Percentiles rank a stretch among this genome's conserved stretches.
These are phyloP conservation scores for Limnanthes douglasii DNA, from an alignment of 345 rosid genomes.

Conservation along the genomic window DNA sequence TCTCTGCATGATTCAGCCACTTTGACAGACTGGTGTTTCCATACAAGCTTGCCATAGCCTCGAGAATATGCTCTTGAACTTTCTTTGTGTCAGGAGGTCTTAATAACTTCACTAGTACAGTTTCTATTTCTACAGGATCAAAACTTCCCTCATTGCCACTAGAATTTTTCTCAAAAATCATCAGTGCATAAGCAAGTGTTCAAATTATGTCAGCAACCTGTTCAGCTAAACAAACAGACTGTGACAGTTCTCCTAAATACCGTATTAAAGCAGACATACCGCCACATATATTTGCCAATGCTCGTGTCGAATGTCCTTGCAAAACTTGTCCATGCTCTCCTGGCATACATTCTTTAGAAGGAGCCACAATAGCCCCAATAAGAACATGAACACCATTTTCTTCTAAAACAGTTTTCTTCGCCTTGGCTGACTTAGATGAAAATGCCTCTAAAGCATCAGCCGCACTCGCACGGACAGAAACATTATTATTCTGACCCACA, in stretches of 20 bases:
- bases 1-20: slow-evolving; percentile 43
- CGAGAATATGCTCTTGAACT: slow-evolving; percentile 71
- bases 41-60: slow-evolving; percentile 80
- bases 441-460: slow-evolving; percentile 79
- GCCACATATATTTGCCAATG: slow-evolving; percentile 67
- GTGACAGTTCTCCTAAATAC: slow-evolving; percentile 52
- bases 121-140: slow-evolving; percentile 44
- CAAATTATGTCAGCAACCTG: slow-evolving; percentile 73
- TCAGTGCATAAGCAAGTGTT: slow-evolving; percentile 71
- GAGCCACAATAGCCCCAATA: slow-evolving; percentile 67
- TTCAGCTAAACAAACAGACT: slow-evolving; percentile 54
- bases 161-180: slow-evolving; percentile 37
- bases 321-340: slow-evolving; percentile 43
- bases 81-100: slow-evolving; percentile 55
- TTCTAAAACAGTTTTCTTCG: slow-evolving; percentile 44
- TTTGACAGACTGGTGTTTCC: slow-evolving; percentile 38
- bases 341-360: slow-evolving; percentile 66
- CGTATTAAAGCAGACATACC: slow-evolving; percentile 58
- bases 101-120: slow-evolving; percentile 34
- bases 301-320: slow-evolving; percentile 52
- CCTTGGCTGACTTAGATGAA: slow-evolving; percentile 46
- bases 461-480: slow-evolving; percentile 55
- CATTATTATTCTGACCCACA: slow-evolving; percentile 34
- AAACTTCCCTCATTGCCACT: slow-evolving; percentile 25
- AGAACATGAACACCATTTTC: slow-evolving; percentile 52